phyloP scores from a whole-genome alignment of 345 rosid species.

The Boechera retrofracta region DNA sequence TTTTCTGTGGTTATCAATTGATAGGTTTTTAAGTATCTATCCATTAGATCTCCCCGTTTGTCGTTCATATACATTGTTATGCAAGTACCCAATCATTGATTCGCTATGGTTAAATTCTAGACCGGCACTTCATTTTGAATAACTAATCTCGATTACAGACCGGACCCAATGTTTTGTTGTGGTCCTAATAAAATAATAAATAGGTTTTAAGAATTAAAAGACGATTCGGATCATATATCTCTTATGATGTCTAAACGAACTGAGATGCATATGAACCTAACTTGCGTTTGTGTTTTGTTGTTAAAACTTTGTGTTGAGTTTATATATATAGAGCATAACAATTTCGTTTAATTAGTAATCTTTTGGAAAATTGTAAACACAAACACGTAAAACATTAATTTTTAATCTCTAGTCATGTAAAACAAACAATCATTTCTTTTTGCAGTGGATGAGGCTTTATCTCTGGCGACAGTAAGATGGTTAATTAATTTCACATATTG shows the following conservation, averaged over 20 bases:
- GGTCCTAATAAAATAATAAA: not conserved
- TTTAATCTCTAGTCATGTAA: not conserved
- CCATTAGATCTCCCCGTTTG: conserved; percentile 18
- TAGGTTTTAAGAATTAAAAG: not conserved
- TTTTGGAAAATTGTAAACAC: too few relatives aligned
- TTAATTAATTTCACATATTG: not conserved
- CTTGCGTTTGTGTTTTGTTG: not conserved
- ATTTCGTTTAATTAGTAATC: not conserved
- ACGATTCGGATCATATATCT: not conserved
- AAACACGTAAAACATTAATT: not conserved
- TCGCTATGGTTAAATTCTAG: not conserved
- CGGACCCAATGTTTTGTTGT: conserved; percentile 1
- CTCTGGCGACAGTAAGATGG: not conserved
- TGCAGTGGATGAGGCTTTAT: not conserved
- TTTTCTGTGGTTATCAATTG: conserved; percentile 24
- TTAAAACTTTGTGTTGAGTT: not conserved
- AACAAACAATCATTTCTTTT: not conserved
- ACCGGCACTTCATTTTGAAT: conserved; percentile 18
- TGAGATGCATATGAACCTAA: not conserved
- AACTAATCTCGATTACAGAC: not conserved
- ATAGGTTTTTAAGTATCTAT: conserved; percentile 19
- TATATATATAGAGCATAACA: not conserved
- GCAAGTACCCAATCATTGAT: conserved; percentile 1
- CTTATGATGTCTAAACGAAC: conserved; percentile 1
- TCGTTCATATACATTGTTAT: conserved; percentile 8